Percentiles rank a stretch among this genome's conserved stretches.
These are phyloP conservation scores for Aspergillus pseudoterreus DNA, from an alignment of 2,329 filamentous ascomycete genomes.

Conservation along the genomic window DNA sequence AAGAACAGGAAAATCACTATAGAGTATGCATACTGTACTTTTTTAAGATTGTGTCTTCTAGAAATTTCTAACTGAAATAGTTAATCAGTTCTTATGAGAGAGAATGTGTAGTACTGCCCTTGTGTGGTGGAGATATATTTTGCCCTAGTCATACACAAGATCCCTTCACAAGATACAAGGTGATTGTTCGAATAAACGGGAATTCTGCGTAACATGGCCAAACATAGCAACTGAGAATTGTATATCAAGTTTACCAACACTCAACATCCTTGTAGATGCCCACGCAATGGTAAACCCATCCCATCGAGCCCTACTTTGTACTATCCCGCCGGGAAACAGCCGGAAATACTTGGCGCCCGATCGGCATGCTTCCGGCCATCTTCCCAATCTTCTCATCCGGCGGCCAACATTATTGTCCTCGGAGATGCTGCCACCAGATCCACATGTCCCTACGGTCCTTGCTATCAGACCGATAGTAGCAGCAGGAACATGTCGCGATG, in stretches of 20 bases:
- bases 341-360: background rate
- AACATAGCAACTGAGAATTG: too few relatives aligned
- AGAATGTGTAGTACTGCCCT: too few relatives aligned
- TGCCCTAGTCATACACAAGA: background rate
- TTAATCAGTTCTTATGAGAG: too few relatives aligned
- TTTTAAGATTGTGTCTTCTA: background rate
- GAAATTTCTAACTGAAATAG: too few relatives aligned
- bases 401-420: too few relatives aligned
- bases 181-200: background rate
- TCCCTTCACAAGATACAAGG: background rate
- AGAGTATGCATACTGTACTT: background rate
- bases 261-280: too few relatives aligned
- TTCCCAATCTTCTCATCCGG: too few relatives aligned
- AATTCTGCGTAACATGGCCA: too few relatives aligned
- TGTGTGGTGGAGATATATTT: background rate
- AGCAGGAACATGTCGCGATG: slow-evolving; percentile 11
- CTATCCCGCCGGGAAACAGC: background rate
- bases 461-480: background rate
- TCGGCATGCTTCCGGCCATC: background rate
- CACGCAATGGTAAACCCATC: too few relatives aligned
- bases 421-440: background rate
- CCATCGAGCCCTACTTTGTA: background rate
- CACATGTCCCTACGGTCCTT: background rate
- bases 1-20: too few relatives aligned
- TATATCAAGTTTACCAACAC: too few relatives aligned